Percentiles rank a stretch among this genome's conserved stretches.
Conservation (phyloP, 2,329 filamentous ascomycete genomes). For the Penicillium sp. region DNA sequence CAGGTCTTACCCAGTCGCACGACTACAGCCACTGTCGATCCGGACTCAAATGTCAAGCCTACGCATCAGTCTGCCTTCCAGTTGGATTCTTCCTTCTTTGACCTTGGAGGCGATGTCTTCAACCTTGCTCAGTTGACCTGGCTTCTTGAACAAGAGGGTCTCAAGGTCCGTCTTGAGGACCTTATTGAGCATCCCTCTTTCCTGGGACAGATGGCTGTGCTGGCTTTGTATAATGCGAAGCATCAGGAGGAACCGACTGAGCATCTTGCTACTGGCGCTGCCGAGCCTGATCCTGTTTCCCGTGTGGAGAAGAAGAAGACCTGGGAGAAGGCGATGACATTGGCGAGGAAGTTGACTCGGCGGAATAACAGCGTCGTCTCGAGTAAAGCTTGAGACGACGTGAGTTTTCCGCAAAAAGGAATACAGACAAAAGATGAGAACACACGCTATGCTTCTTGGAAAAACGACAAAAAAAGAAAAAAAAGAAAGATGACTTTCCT, state of each 20-base stretch:
- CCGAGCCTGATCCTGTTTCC: conserved; percentile 7
- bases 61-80: conserved; percentile 29
- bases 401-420: background rate
- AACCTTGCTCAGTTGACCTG: conserved; percentile 42
- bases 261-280: conserved; percentile 14
- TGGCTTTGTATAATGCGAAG: conserved; percentile 30
- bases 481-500: background rate
- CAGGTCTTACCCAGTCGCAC: conserved; percentile 33
- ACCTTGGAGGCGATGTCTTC: conserved; percentile 43
- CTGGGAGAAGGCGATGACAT: conserved; percentile 28
- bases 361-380: conserved; percentile 22
- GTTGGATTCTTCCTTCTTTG: conserved; percentile 42
- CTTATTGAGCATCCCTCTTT: conserved; percentile 42
- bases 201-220: conserved; percentile 40
- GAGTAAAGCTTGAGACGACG: conserved; percentile 19
- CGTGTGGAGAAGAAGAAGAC: conserved; percentile 24
- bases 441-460: background rate
- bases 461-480: conserved; percentile 2
- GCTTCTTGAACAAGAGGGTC: conserved; percentile 41
- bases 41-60: conserved; percentile 21
- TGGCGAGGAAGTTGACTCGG: conserved; percentile 30
- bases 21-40: background rate
- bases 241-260: conserved; percentile 19
- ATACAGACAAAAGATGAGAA: background rate
- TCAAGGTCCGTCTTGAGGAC: conserved; percentile 40